Base-by-base conservation (phyloP, 306 rosid species). In the Glycyrrhiza uralensis region DNA sequence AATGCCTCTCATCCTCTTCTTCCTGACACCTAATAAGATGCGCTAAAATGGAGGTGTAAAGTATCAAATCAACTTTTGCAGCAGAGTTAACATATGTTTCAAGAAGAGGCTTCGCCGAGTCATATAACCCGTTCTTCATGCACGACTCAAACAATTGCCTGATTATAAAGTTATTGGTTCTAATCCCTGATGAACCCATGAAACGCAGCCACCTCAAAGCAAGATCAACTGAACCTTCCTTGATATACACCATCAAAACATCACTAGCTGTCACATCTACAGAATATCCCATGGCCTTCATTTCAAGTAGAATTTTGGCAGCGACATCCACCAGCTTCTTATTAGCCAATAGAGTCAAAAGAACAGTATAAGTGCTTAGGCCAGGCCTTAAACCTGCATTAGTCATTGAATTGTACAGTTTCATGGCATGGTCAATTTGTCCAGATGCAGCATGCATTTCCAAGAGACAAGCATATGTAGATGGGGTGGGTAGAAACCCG, bases 391-490 rank as follows among this genome's bases (percentile, higher is more conserved):
- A 74, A 63, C 98, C 97, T 13, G 96, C 94, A 83, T 87, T 87
- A 15, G 91, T 93, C 97, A 93, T 89, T 12, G 96, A 93, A 79
- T 93, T 89, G 50, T 91, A 93, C 61, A 93, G 83, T 85, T 83
- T 93, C 79, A 90, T 89, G 71, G 96, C 92, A 36, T 87, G 79
- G 79, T 93, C 98, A 15, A 93, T 94, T 82, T 87, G 92, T 63
- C 97, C 91, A 47, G 97, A 84, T 14, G 92, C 91, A 63, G 96
- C 93, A 54, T 91, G 97, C 98, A 91, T 91, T 85, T 91, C 98
- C 81, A 93, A 79, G 56, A 93, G 94, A 81, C 96, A 91, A 30
- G 90, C 84, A 77, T 89, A 93, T 0, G 96, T 93, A 8, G 98
- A 93, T 14, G 96, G 96, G 22, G 96, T 91, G 20, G 98, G 96